Conservation (phyloP, 805 yeast species). For the Kodamaea restingae region DNA sequence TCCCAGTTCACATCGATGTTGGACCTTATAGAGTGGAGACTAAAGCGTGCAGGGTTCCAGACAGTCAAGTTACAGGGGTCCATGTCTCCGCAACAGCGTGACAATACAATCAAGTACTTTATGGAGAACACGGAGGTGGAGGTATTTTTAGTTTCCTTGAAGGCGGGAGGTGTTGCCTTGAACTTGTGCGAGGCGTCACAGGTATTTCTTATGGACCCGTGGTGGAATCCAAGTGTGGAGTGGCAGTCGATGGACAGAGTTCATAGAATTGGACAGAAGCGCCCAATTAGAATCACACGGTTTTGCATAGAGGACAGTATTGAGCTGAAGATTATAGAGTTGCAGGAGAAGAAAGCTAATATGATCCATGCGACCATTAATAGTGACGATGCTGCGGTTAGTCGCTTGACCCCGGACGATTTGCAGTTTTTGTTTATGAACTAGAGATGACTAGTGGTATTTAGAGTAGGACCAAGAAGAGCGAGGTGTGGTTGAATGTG, state of each 20-base stretch:
- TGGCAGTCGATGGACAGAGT: slow-evolving; percentile 99
- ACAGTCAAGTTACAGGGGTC: slow-evolving; percentile 94
- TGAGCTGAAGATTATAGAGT: slow-evolving; percentile 90
- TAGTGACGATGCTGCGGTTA: slow-evolving; percentile 87
- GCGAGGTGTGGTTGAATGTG: background rate
- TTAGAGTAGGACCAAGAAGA: too few relatives aligned
- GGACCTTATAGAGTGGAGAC: slow-evolving; percentile 93
- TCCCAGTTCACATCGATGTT: slow-evolving; percentile 97
- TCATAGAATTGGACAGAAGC: slow-evolving; percentile 91
- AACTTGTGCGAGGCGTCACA: slow-evolving; percentile 96
- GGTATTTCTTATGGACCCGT: slow-evolving; percentile 92
- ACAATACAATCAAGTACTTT: slow-evolving; percentile 82
- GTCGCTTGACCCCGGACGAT: slow-evolving; percentile 85
- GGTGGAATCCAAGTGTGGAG: slow-evolving; percentile 99
- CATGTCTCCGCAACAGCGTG: slow-evolving; percentile 95
- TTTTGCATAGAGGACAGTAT: slow-evolving; percentile 95
- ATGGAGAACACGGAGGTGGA: slow-evolving; percentile 92
- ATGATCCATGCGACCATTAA: slow-evolving; percentile 98
- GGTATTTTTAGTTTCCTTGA: slow-evolving; percentile 88
- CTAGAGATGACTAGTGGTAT: slow-evolving; percentile 36
- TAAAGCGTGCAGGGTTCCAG: slow-evolving; percentile 90
- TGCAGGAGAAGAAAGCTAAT: slow-evolving; percentile 95
- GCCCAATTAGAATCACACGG: slow-evolving; percentile 91
- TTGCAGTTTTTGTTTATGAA: slow-evolving; percentile 91
- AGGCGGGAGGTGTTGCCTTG: slow-evolving; percentile 98